Percentiles rank a stretch among this genome's conserved stretches.
Evolutionary conservation across 768 basidiomycete genomes (phyloP).

Genomic region (Lyophyllum shimeji): DNA sequence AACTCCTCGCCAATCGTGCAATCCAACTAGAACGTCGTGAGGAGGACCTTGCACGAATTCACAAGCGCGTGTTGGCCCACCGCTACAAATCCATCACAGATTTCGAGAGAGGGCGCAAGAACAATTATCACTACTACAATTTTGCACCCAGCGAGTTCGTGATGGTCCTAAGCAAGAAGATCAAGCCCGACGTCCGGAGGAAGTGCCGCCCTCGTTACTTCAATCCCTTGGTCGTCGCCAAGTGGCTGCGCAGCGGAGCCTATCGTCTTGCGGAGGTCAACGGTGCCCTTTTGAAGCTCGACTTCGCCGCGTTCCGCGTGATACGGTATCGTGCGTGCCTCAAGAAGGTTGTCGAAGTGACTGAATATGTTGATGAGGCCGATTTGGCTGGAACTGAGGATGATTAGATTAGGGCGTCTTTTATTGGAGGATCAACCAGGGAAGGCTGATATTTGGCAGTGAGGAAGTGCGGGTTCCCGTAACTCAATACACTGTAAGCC

Average conservation of each 20-base stretch:
- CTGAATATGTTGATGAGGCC: not conserved
- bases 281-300: conserved; percentile 3
- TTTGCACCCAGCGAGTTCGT: conserved; percentile 27
- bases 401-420: not conserved
- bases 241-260: not conserved
- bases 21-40: not conserved
- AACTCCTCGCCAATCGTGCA: not conserved
- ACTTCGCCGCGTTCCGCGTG: conserved; percentile 9
- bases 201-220: not conserved
- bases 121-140: conserved; percentile 20
- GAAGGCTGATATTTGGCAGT: too few species aligned
- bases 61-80: not conserved
- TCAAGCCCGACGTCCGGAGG: conserved; percentile 1
- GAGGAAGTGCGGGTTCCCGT: too few species aligned
- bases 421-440: not conserved
- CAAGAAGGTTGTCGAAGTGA: not conserved
- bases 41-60: conserved; percentile 13
- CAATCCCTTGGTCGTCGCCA: not conserved
- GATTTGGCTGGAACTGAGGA: not conserved
- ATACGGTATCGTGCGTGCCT: conserved; percentile 7
- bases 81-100: not conserved
- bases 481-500: too few species aligned
- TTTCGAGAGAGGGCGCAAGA: conserved; percentile 10
- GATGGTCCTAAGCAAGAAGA: conserved; percentile 24
- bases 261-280: conserved; percentile 8